A percentile compares a stretch with the other conserved stretches of the same genome.
These are phyloP conservation scores for Capillidium rhysosporum DNA, from an alignment of 371 early-diverging fungal species.

Conservation along the genomic window DNA sequence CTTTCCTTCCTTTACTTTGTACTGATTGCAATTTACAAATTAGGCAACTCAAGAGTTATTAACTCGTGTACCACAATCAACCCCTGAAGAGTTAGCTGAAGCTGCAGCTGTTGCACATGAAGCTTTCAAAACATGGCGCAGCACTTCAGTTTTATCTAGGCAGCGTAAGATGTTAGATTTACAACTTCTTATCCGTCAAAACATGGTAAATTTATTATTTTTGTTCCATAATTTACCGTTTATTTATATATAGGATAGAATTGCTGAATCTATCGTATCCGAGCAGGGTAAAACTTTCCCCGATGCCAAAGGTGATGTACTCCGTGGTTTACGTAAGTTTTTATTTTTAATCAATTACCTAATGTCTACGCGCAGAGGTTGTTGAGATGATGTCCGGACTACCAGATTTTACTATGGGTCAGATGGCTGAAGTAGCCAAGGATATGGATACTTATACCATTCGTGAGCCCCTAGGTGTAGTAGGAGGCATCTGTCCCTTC, in stretches of 20 bases:
- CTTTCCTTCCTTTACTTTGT: neutral
- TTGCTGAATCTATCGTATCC: slow-evolving; percentile 67
- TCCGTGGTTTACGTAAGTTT: slow-evolving; percentile 44
- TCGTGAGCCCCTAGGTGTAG: slow-evolving; percentile 88
- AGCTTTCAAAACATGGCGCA: slow-evolving; percentile 78
- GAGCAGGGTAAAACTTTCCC: slow-evolving; percentile 92
- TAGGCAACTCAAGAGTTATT: slow-evolving; percentile 87
- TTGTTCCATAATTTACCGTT: neutral
- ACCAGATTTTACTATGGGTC: slow-evolving; percentile 64
- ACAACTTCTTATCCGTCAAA: slow-evolving; percentile 63
- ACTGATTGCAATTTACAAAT: neutral
- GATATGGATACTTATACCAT: slow-evolving; percentile 94
- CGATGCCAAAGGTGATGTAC: slow-evolving; percentile 84
- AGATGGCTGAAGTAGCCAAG: slow-evolving; percentile 62
- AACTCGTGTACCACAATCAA: slow-evolving; percentile 76
- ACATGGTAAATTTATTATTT: slow-evolving; percentile 21
- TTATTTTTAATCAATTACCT: neutral
- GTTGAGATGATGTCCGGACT: slow-evolving; percentile 78
- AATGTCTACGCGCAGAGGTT: slow-evolving; percentile 45
- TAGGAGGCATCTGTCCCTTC: slow-evolving; percentile 88
- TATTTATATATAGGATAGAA: slow-evolving; percentile 23
- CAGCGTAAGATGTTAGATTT: slow-evolving; percentile 85
- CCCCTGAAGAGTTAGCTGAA: slow-evolving; percentile 59
- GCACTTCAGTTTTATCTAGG: slow-evolving; percentile 63
- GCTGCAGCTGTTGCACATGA: slow-evolving; percentile 53